These are phyloP conservation scores for Gaeumannomyces sp. DNA, from an alignment of 2,329 filamentous ascomycete genomes.

Conservation along the genomic window DNA sequence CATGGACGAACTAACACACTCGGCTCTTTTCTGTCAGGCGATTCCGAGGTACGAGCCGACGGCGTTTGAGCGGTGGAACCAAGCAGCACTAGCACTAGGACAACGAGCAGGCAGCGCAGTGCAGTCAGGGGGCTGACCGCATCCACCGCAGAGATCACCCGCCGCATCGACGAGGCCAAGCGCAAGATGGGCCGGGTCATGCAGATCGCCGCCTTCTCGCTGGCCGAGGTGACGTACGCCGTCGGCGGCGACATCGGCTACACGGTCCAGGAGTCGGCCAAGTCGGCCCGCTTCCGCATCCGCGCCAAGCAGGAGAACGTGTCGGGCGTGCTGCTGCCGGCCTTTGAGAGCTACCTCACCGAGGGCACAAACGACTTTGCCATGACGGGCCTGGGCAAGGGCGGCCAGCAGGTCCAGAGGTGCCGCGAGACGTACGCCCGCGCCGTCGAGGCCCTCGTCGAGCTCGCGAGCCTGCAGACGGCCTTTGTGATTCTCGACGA, in stretches of 20 bases:
- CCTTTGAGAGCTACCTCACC: constrained; percentile 84
- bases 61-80: background rate
- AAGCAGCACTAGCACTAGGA: background rate
- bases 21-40: constrained; percentile 47
- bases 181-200: constrained; percentile 99
- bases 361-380: constrained; percentile 95
- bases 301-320: constrained; percentile 98
- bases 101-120: background rate
- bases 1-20: background rate
- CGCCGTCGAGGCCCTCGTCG: constrained; percentile 91
- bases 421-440: constrained; percentile 94
- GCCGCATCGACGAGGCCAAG: constrained; percentile 96
- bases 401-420: constrained; percentile 91
- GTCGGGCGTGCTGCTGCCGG: constrained; percentile 87
- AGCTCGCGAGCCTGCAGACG: constrained; percentile 89
- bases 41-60: constrained; percentile 65
- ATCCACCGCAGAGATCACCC: constrained; percentile 69
- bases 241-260: constrained; percentile 94
- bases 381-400: constrained; percentile 90
- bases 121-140: background rate
- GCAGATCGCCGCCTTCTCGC: constrained; percentile 96
- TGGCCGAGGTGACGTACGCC: constrained; percentile 95
- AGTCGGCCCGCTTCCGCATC: constrained; percentile 85
- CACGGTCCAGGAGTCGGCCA: constrained; percentile 94
- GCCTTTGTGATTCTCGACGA: constrained; percentile 97